Evolutionary conservation across 2,329 filamentous ascomycete genomes (phyloP).

Genomic region (Scytalidium sp.): DNA sequence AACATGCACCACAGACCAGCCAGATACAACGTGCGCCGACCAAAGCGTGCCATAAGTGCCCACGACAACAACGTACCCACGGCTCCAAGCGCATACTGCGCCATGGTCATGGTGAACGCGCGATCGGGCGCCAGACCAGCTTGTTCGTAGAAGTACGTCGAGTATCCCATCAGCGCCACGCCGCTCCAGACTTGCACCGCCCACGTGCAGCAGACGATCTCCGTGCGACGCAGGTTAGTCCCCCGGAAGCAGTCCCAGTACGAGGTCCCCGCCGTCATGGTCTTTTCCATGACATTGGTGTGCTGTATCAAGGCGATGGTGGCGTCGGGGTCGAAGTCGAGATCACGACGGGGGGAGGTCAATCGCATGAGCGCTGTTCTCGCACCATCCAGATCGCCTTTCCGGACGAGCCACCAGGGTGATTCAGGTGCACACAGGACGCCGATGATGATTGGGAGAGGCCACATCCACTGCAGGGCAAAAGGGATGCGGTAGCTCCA

Average conservation of each 20-base stretch:
- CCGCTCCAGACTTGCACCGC: conserved; percentile 25
- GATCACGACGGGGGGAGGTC: conserved; percentile 16
- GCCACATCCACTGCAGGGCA: conserved; percentile 46
- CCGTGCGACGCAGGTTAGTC: conserved; percentile 47
- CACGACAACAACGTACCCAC: too few species aligned
- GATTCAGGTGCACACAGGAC: conserved; percentile 42
- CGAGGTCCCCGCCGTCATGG: conserved; percentile 36
- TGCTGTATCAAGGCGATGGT: conserved; percentile 51
- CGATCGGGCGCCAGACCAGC: too few species aligned
- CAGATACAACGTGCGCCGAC: too few species aligned
- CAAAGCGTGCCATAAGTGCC: too few species aligned
- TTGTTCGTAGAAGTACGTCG: too few species aligned
- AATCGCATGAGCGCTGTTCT: conserved; percentile 39
- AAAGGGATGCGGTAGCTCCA: conserved; percentile 47
- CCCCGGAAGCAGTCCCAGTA: conserved; percentile 53
- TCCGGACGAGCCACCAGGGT: conserved; percentile 44
- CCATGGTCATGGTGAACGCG: too few species aligned
- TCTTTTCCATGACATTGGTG: conserved; percentile 51
- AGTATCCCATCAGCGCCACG: too few species aligned
- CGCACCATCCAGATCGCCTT: conserved; percentile 37
- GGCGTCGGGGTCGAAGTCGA: conserved; percentile 40
- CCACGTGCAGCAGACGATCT: conserved; percentile 38
- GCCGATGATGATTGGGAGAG: conserved; percentile 38
- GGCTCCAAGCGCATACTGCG: too few species aligned
- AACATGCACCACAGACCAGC: conserved; percentile 6